These are phyloP conservation scores for Tetraselmis striata DNA, from an alignment of 139 green algal species.

Conservation along the genomic window DNA sequence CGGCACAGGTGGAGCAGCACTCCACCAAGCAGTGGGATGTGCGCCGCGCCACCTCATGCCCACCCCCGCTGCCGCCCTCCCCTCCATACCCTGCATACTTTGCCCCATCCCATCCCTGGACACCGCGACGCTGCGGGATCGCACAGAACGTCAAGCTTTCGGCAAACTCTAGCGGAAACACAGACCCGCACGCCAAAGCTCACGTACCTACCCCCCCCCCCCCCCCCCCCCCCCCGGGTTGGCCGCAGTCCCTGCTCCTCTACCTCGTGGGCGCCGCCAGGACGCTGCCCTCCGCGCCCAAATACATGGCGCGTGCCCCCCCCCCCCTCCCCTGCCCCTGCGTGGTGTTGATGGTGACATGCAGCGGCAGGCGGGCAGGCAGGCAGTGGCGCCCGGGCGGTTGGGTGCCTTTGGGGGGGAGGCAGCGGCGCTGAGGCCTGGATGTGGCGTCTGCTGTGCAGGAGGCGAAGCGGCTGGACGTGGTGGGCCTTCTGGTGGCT, in stretches of 20 bases:
- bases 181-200: neutral
- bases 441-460: constrained; percentile 3
- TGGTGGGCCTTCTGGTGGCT: constrained; percentile 36
- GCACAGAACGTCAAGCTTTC: neutral
- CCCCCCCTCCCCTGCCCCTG: too few species aligned
- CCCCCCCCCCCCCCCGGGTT: neutral
- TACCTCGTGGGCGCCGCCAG: constrained; percentile 35
- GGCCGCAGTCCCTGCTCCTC: constrained; percentile 45
- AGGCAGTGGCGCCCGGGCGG: too few species aligned
- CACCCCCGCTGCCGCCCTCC: too few species aligned
- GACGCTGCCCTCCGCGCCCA: constrained; percentile 6
- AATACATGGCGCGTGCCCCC: neutral
- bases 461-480: constrained; percentile 23
- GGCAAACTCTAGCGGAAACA: neutral
- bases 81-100: neutral
- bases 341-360: neutral
- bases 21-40: constrained; percentile 59
- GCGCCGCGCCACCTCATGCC: neutral
- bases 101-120: neutral
- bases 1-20: constrained; percentile 34
- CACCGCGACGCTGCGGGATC: neutral
- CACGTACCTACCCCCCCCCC: neutral
- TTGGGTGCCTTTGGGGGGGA: too few species aligned
- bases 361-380: too few species aligned
- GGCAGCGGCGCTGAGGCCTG: neutral